Evolutionary conservation across 2,329 filamentous ascomycete species (phyloP).

Genomic region (Metarhizium robertsii): DNA sequence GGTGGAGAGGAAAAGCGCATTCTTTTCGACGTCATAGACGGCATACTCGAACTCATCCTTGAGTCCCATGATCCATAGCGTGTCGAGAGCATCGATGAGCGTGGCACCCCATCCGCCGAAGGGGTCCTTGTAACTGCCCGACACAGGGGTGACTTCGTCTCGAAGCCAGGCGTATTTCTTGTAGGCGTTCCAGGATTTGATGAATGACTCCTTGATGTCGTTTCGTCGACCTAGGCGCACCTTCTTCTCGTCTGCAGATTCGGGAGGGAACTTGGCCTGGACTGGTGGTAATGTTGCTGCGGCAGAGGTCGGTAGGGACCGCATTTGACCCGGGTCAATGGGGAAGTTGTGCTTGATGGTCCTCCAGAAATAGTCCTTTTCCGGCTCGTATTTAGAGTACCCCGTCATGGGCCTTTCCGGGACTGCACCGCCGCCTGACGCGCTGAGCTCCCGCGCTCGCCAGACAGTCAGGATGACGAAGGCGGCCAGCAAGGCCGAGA

Average conservation of each 20-base stretch:
- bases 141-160: constrained; percentile 42
- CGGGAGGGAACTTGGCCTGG: constrained; percentile 8
- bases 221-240: constrained; percentile 25
- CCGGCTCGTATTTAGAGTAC: constrained; percentile 5
- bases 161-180: constrained; percentile 40
- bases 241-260: constrained; percentile 10
- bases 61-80: constrained; percentile 53
- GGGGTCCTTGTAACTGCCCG: constrained; percentile 33
- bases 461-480: constrained; percentile 6
- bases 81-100: constrained; percentile 51
- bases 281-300: constrained; percentile 4
- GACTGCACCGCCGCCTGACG: not conserved
- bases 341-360: constrained; percentile 11
- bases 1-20: constrained; percentile 41
- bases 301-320: constrained; percentile 7
- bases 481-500: constrained; percentile 1
- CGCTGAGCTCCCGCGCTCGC: constrained; percentile 5
- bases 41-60: constrained; percentile 46
- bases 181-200: constrained; percentile 40
- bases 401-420: constrained; percentile 2
- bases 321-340: constrained; percentile 4
- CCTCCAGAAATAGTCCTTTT: constrained; percentile 12
- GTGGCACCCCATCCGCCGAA: constrained; percentile 51
- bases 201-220: constrained; percentile 33
- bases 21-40: constrained; percentile 33